phyloP scores from a whole-genome alignment of 23 red algal species.

The Gracilariopsis chorda region DNA sequence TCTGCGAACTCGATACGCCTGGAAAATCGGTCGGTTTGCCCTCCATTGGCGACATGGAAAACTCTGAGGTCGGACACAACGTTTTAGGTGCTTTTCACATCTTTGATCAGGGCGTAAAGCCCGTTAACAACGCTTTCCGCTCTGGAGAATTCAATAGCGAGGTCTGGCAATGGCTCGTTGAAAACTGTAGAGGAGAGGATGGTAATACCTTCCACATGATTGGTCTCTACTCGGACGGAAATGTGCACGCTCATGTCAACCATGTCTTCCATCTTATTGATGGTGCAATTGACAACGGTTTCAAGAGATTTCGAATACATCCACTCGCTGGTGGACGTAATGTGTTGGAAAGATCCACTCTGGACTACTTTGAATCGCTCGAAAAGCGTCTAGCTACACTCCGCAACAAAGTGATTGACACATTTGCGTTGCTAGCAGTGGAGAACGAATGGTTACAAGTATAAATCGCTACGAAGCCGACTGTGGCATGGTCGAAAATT shows the following conservation, averaged over 20 bases:
- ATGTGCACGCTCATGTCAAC: constrained; percentile 74
- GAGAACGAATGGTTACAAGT: constrained; percentile 61
- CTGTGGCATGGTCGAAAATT: constrained; percentile 59
- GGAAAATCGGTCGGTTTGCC: constrained; percentile 78
- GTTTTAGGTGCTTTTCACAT: constrained; percentile 67
- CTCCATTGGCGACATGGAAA: constrained; percentile 72
- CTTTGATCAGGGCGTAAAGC: constrained; percentile 73
- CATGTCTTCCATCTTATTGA: constrained; percentile 78
- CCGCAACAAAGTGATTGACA: constrained; percentile 27
- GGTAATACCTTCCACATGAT: constrained; percentile 64
- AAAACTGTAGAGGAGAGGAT: constrained; percentile 4
- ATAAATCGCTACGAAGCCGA: constrained; percentile 85
- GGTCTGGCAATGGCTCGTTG: constrained; percentile 66
- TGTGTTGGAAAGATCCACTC: constrained; percentile 9
- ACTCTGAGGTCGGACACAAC: constrained; percentile 85
- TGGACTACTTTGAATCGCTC: constrained; percentile 64
- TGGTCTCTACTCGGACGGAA: constrained; percentile 80
- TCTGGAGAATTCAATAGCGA: constrained; percentile 57
- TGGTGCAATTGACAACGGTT: constrained; percentile 49
- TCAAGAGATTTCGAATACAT: constrained; percentile 64
- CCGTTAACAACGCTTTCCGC: constrained; percentile 57
- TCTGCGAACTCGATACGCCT: constrained; percentile 59
- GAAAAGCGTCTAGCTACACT: constrained; percentile 60
- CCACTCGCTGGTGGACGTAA: constrained; percentile 70
- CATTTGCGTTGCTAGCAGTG: constrained; percentile 26